Evolutionary conservation across 129 eudicot genomes (phyloP).

Genomic region (Cynara cardunculus): DNA sequence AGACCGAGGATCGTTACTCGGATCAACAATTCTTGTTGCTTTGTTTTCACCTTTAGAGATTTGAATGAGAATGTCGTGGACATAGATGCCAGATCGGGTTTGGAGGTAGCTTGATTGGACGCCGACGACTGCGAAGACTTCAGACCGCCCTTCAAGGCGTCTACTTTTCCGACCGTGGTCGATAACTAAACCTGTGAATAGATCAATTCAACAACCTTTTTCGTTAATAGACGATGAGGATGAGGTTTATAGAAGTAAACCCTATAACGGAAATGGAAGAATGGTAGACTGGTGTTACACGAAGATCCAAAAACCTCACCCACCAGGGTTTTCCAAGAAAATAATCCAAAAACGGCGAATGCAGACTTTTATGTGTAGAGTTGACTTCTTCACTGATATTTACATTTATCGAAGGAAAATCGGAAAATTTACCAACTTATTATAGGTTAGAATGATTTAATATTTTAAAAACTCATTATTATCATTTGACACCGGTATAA

Average conservation of each 20-base stretch:
- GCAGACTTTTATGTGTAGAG: neutral
- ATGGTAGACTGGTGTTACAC: slow-evolving; percentile 11
- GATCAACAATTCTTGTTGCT: slow-evolving; percentile 85
- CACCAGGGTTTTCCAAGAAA: neutral
- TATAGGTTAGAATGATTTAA: too few relatives aligned
- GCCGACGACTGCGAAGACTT: slow-evolving; percentile 19
- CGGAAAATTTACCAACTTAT: too few relatives aligned
- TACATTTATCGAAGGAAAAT: too few relatives aligned
- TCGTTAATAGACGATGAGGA: neutral
- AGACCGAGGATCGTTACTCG: slow-evolving; percentile 66
- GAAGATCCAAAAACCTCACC: neutral
- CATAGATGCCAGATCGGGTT: slow-evolving; percentile 10
- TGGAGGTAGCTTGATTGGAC: too few relatives aligned
- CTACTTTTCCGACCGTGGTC: slow-evolving; percentile 40
- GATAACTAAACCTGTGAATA: neutral
- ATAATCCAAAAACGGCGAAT: too few relatives aligned
- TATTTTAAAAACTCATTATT: too few relatives aligned
- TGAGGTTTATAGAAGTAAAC: slow-evolving; percentile 14
- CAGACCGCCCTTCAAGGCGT: slow-evolving; percentile 25
- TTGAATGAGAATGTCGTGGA: slow-evolving; percentile 37
- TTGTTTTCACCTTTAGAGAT: slow-evolving; percentile 70
- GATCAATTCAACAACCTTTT: neutral
- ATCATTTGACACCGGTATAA: too few relatives aligned
- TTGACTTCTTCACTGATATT: neutral
- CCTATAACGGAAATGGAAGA: slow-evolving; percentile 20